A percentile compares a stretch with the other conserved stretches of the same genome.
phyloP scores from a whole-genome alignment of 176 grass and related monocot genomes.

The Chrysopogon serrulatus region DNA sequence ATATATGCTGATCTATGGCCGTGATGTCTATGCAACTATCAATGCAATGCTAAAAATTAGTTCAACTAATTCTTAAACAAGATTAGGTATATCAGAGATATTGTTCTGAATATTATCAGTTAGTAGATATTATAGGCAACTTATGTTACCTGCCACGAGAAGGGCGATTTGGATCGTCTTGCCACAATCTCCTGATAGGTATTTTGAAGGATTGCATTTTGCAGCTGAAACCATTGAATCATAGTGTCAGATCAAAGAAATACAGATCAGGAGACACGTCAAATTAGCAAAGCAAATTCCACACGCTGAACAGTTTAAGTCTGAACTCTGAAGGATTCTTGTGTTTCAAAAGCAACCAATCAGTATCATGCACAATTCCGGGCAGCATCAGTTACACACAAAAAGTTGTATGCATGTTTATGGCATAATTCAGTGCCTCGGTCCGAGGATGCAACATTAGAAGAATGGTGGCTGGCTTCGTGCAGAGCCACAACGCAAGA shows the following conservation, averaged over 20 bases:
- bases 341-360: background rate
- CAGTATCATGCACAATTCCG: background rate
- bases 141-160: slow-evolving; percentile 33
- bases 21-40: background rate
- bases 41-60: background rate
- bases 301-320: background rate
- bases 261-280: background rate
- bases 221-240: slow-evolving; percentile 3
- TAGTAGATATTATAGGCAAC: background rate
- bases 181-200: slow-evolving; percentile 17
- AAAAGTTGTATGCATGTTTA: background rate
- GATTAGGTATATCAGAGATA: background rate
- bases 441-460: background rate
- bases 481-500: too few relatives aligned
- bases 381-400: background rate
- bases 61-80: background rate
- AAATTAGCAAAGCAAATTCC: background rate
- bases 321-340: background rate
- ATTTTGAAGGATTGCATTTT: slow-evolving; percentile 25
- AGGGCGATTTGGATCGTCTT: slow-evolving; percentile 19
- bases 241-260: background rate
- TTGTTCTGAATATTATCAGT: background rate
- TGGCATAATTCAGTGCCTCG: background rate
- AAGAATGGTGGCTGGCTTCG: too few relatives aligned
- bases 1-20: background rate